A percentile compares a stretch with the other conserved stretches of the same genome.
Conservation (phyloP, 2,329 filamentous ascomycete genomes). For the Botrytis fragariae region DNA sequence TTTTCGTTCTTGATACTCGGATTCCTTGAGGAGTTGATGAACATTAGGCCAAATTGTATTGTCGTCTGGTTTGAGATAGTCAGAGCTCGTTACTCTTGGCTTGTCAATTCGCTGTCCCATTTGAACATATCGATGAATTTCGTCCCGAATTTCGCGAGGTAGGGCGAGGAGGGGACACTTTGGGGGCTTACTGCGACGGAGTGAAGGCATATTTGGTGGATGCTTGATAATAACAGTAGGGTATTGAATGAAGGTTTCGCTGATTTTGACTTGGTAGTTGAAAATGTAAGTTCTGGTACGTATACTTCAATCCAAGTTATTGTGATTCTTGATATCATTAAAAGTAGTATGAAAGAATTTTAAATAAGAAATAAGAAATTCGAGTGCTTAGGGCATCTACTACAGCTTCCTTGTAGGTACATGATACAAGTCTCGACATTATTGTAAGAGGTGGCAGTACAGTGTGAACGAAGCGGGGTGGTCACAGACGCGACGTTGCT, state of each 20-base stretch:
- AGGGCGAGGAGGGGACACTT: not conserved
- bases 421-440: too few species aligned
- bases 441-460: too few species aligned
- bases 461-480: not conserved
- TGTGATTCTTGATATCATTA: not conserved
- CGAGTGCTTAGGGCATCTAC: not conserved
- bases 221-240: not conserved
- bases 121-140: not conserved
- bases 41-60: not conserved
- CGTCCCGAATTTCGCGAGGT: conserved; percentile 4
- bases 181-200: not conserved
- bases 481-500: not conserved
- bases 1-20: not conserved
- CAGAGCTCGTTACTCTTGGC: not conserved
- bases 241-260: not conserved
- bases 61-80: not conserved
- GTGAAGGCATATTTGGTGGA: not conserved
- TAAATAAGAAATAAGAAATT: too few species aligned
- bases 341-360: not conserved
- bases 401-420: not conserved
- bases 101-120: not conserved
- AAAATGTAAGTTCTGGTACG: not conserved
- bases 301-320: not conserved
- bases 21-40: not conserved
- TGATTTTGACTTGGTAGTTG: not conserved